phyloP scores from a whole-genome alignment of 495 filamentous ascomycete species.

The Tuber aestivum region DNA sequence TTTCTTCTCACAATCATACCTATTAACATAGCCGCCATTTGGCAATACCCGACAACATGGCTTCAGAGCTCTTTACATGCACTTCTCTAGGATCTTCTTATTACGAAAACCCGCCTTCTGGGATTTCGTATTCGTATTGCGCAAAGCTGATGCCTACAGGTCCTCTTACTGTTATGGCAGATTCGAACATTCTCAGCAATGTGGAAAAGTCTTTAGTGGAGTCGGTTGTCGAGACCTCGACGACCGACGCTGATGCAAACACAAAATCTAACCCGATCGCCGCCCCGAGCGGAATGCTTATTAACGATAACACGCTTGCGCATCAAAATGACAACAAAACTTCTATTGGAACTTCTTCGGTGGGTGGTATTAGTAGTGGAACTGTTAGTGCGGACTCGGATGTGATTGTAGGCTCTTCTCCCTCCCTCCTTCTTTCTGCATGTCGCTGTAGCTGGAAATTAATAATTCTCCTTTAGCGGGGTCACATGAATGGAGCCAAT shows the following conservation, averaged over 20 bases:
- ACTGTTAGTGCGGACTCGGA: not conserved
- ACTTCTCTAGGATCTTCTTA: slow-evolving; percentile 11
- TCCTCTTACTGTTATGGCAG: slow-evolving; percentile 72
- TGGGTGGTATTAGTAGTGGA: not conserved
- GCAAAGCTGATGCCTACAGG: slow-evolving; percentile 46
- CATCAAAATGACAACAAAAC: slow-evolving; percentile 27
- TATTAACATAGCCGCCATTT: slow-evolving; percentile 1
- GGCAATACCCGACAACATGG: not conserved
- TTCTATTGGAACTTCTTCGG: not conserved
- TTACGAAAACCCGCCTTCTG: not conserved
- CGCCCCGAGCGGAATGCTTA: slow-evolving; percentile 40
- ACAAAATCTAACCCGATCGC: slow-evolving; percentile 53
- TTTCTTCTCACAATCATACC: slow-evolving; percentile 3
- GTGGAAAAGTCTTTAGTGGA: slow-evolving; percentile 66
- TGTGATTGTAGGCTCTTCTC: not conserved
- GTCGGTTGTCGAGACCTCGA: slow-evolving; percentile 67
- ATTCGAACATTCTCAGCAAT: slow-evolving; percentile 64
- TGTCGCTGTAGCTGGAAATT: slow-evolving; percentile 9
- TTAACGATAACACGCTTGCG: slow-evolving; percentile 16
- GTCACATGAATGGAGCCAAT: slow-evolving; percentile 31
- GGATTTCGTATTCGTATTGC: slow-evolving; percentile 13
- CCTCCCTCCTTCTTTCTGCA: not conserved
- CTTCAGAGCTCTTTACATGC: slow-evolving; percentile 7
- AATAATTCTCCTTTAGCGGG: slow-evolving; percentile 22
- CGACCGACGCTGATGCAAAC: slow-evolving; percentile 67